Evolutionary conservation across 257 asterid species (phyloP).

Genomic region (Scutellaria galericulata): DNA sequence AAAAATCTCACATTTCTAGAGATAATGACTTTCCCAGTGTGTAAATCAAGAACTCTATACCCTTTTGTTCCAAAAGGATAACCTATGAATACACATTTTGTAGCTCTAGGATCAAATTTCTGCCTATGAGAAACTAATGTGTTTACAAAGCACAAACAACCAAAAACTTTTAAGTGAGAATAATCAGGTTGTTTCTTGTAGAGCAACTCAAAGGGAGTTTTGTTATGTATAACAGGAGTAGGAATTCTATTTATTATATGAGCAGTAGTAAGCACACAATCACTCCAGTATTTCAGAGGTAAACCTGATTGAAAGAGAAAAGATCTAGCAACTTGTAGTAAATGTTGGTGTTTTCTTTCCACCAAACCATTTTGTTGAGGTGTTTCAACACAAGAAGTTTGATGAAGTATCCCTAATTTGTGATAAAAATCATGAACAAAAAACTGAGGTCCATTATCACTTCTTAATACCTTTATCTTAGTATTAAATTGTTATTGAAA

Average conservation of each 20-base stretch:
- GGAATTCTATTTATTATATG: neutral
- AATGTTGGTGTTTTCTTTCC: no score
- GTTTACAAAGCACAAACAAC: neutral
- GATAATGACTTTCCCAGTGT: neutral
- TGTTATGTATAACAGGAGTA: neutral
- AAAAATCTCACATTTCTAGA: neutral
- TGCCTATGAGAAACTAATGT: neutral
- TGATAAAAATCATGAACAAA: neutral
- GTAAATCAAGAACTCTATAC: neutral
- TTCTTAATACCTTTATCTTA: neutral
- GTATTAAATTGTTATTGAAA: neutral
- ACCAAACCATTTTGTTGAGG: no score
- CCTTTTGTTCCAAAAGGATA: neutral
- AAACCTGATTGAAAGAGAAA: no score
- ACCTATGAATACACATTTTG: neutral
- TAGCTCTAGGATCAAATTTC: neutral
- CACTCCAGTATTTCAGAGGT: neutral
- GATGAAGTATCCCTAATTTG: neutral
- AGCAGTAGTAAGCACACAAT: neutral
- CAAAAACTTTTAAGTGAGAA: neutral
- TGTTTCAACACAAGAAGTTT: no score
- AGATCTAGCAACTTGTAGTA: no score
- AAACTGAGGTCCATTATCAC: neutral
- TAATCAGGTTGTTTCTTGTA: neutral
- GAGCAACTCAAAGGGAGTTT: neutral